Evolutionary conservation across 495 filamentous ascomycete genomes (phyloP).

Genomic region (Tuber borchii): DNA sequence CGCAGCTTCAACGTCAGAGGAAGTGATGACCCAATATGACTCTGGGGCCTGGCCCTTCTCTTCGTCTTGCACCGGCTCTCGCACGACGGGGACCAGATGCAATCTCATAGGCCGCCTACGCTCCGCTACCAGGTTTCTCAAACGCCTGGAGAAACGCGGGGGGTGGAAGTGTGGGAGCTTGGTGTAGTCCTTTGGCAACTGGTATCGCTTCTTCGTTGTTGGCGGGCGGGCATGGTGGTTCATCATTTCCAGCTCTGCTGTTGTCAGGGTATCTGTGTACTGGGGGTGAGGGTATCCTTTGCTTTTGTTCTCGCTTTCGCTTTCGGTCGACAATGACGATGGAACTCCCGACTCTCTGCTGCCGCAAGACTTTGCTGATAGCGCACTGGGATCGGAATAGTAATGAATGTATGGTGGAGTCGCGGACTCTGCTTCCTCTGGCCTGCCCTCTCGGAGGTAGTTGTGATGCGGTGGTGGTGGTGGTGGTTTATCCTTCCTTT

Average conservation of each 20-base stretch:
- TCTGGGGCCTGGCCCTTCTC: constrained; percentile 9
- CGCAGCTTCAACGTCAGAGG: constrained; percentile 16
- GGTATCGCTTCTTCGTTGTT: neutral
- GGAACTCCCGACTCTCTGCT: constrained; percentile 22
- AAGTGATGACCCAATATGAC: constrained; percentile 11
- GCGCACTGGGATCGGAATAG: constrained; percentile 13
- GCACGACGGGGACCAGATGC: constrained; percentile 10
- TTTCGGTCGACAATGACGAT: neutral
- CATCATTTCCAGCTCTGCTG: neutral
- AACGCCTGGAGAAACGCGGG: constrained; percentile 26
- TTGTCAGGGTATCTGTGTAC: neutral
- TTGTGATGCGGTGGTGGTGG: constrained; percentile 6
- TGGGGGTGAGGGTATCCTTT: neutral
- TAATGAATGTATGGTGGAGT: constrained; percentile 28
- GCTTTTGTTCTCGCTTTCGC: neutral
- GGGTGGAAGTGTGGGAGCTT: constrained; percentile 34
- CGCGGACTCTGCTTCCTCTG: constrained; percentile 19
- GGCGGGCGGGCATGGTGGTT: neutral
- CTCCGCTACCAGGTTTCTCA: constrained; percentile 26
- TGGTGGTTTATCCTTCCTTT: constrained; percentile 1
- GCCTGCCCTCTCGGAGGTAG: constrained; percentile 23
- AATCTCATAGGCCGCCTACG: constrained; percentile 29
- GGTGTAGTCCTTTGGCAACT: constrained; percentile 22
- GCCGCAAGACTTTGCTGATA: constrained; percentile 18
- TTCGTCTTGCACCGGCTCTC: constrained; percentile 13